Base-by-base conservation (phyloP, 2,329 filamentous ascomycete species). In the Nemania diffusa region DNA sequence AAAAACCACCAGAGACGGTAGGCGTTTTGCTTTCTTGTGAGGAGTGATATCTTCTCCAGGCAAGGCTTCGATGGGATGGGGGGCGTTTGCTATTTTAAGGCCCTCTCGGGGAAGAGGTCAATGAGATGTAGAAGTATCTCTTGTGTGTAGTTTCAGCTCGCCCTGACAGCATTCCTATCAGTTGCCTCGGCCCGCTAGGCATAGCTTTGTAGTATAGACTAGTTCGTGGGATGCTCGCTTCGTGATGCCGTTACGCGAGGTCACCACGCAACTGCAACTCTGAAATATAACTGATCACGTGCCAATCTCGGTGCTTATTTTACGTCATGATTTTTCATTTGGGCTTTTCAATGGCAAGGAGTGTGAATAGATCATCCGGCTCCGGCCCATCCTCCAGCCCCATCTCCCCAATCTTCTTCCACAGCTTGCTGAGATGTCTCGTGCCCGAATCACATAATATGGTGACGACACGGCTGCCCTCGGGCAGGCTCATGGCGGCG, bases 361-460 rank as follows among this genome's bases (percentile, higher is more conserved):
- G 78, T 2, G 77, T 74, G 59, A 90, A 81, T 57, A 90, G 69
- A 72, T 88, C 79, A 76, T 77, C 75, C 24, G 73, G 76, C 76
- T 68, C 81, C 74, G 81, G 79, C 52, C 91, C 88, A 32, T 86
- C 82, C 52, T 91, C 88, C 24, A 92, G 80, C 2, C 90, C 91
- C 78, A 91, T 83, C 58, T 90, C 87, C 24, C 88, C 90, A 60
- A 93, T 88, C 69, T 86, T 84, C 75, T 90, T 92, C 91, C 92
- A 96, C 76, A 97, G 94, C 79, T 94, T 95, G 81, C 91, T 94
- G 58, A 96, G 79, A 79, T 96, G 92, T 70, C 93, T 85, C 9
- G 89, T 89, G n/a, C 93, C 91, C n/a, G 88, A 89, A 80, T 97
- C 93, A 78, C 92, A 96, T 7, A 96, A 81, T n/a, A 97, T 84